Evolutionary conservation across 2,329 filamentous ascomycete species (phyloP).

Genomic region (Calonectria montana): DNA sequence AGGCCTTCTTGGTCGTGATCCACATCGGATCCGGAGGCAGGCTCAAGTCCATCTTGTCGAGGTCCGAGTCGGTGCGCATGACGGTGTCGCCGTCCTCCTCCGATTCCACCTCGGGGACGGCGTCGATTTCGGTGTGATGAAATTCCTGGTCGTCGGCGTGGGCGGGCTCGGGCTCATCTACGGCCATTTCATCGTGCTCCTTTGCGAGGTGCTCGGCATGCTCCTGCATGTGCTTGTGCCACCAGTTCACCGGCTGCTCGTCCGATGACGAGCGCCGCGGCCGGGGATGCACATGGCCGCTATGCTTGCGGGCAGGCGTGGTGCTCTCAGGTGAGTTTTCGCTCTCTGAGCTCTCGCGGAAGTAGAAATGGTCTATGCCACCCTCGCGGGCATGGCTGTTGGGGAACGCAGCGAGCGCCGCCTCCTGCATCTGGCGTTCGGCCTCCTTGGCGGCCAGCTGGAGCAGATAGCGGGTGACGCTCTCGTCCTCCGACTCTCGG

Average conservation of each 20-base stretch:
- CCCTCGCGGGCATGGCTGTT: slow-evolving; percentile 77
- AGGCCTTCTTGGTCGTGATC: slow-evolving; percentile 52
- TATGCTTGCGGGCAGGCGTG: slow-evolving; percentile 45
- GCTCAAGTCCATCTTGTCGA: slow-evolving; percentile 56
- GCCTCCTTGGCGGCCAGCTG: slow-evolving; percentile 83
- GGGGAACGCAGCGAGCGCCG: slow-evolving; percentile 80
- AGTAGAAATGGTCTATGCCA: slow-evolving; percentile 77
- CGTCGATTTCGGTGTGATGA: slow-evolving; percentile 37
- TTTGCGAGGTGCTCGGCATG: slow-evolving; percentile 75
- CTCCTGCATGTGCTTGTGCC: slow-evolving; percentile 83
- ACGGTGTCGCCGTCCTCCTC: slow-evolving; percentile 38
- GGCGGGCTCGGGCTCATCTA: slow-evolving; percentile 42
- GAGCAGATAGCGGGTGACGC: slow-evolving; percentile 80
- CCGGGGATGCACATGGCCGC: slow-evolving; percentile 40
- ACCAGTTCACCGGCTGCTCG: slow-evolving; percentile 73
- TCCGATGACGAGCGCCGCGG: slow-evolving; percentile 70
- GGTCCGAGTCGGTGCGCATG: slow-evolving; percentile 54
- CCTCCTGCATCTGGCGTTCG: slow-evolving; percentile 82
- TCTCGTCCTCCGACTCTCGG: slow-evolving; percentile 79
- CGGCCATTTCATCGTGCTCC: slow-evolving; percentile 48
- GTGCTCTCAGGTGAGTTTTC: slow-evolving; percentile 58
- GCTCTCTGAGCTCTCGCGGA: slow-evolving; percentile 72
- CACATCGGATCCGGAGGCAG: slow-evolving; percentile 55
- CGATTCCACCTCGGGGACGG: slow-evolving; percentile 34
- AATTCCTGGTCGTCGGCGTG: slow-evolving; percentile 6